Percentiles rank a stretch among this genome's conserved stretches.
Evolutionary conservation across 2,329 filamentous ascomycete genomes (phyloP).

Genomic region (Colletotrichum spaethianum): DNA sequence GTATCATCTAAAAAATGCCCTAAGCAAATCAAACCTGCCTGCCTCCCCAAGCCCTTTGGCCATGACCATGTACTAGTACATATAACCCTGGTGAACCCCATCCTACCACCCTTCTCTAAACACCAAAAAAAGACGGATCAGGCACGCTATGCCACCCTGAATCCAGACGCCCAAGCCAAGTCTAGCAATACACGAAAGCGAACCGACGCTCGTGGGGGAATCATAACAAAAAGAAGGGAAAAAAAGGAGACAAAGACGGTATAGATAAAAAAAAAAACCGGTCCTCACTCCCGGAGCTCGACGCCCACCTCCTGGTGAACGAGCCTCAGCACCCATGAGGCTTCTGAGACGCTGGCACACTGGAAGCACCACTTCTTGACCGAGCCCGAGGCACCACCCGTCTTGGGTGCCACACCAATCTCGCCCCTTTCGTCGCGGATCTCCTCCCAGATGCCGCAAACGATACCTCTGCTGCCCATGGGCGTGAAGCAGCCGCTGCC

Average conservation of each 20-base stretch:
- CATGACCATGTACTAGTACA: background rate
- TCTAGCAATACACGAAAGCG: conserved; percentile 22
- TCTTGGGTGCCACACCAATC: conserved; percentile 65
- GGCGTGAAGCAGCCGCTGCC: conserved; percentile 88
- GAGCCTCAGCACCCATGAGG: conserved; percentile 69
- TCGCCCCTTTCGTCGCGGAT: conserved; percentile 74
- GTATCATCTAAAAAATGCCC: background rate
- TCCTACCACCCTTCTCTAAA: background rate
- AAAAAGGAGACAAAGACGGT: conserved; percentile 4
- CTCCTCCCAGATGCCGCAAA: conserved; percentile 90
- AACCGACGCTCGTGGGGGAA: conserved; percentile 35
- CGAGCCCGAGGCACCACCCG: conserved; percentile 66
- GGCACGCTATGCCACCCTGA: conserved; percentile 30
- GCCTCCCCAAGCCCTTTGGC: background rate
- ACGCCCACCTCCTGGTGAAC: conserved; percentile 74
- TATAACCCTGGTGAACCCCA: background rate
- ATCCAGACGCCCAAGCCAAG: conserved; percentile 21
- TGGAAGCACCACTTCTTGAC: conserved; percentile 77
- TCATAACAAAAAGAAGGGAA: conserved; percentile 22
- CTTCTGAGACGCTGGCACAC: conserved; percentile 67
- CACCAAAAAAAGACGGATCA: conserved; percentile 1
- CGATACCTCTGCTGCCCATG: conserved; percentile 87
- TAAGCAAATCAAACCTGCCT: background rate
- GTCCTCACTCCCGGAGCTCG: conserved; percentile 51
- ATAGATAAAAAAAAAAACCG: background rate